Conservation (phyloP, 345 rosid species). For the Garcia nutans region DNA sequence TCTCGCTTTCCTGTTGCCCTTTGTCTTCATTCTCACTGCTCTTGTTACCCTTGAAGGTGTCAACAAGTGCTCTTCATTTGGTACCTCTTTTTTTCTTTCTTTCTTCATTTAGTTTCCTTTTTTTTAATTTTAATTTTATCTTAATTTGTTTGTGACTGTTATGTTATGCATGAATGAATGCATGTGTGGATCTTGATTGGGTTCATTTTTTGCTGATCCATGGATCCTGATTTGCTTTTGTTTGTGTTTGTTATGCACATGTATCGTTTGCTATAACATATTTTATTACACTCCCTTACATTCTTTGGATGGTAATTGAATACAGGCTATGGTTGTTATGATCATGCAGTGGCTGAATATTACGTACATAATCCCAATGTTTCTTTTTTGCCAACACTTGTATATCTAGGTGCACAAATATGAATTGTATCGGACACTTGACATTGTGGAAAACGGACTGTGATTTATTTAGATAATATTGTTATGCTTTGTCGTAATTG, state of each 20-base stretch:
- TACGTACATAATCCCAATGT: slow-evolving; percentile 4
- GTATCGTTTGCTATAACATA: background rate
- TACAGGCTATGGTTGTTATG: background rate
- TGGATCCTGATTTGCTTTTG: slow-evolving; percentile 9
- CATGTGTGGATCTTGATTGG: slow-evolving; percentile 27
- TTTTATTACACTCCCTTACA: background rate
- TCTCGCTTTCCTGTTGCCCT: slow-evolving; percentile 98
- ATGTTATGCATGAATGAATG: background rate
- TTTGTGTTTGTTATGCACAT: slow-evolving; percentile 1
- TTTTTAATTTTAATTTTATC: too few species aligned
- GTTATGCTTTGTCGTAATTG: background rate
- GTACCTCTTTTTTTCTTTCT: slow-evolving; percentile 33
- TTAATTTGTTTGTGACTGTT: background rate
- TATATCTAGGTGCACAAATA: background rate
- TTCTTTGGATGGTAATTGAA: background rate
- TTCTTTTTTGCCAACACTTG: background rate
- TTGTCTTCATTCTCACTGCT: slow-evolving; percentile 97
- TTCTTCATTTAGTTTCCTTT: background rate
- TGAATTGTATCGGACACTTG: background rate
- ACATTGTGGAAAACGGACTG: background rate
- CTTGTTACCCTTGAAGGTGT: slow-evolving; percentile 99
- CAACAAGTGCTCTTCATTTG: slow-evolving; percentile 99
- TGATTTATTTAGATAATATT: background rate
- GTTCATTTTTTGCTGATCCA: slow-evolving; percentile 2
- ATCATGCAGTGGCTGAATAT: background rate